Evolutionary conservation across 306 rosid species (phyloP).

Genomic region (Lagenaria siceraria): DNA sequence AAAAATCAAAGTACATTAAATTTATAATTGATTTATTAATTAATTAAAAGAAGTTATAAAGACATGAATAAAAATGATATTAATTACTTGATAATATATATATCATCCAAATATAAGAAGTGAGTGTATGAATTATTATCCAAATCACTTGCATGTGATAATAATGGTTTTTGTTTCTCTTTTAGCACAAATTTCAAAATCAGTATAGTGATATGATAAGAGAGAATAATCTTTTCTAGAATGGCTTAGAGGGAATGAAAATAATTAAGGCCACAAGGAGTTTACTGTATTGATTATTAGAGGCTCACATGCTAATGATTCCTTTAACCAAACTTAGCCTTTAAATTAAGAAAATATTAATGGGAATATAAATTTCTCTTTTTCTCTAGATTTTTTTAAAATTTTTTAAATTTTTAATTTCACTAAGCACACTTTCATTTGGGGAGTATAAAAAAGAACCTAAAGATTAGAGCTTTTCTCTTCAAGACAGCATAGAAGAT

Average conservation of each 20-base stretch:
- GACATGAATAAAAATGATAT: neutral
- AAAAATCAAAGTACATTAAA: constrained; percentile 9
- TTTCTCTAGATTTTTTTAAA: too few relatives aligned
- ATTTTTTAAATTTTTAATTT: constrained; percentile 1
- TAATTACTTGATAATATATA: constrained; percentile 7
- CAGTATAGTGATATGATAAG: constrained; percentile 22
- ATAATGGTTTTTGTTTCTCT: constrained; percentile 23
- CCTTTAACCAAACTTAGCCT: constrained; percentile 41
- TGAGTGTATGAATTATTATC: constrained; percentile 7
- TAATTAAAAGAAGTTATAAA: neutral
- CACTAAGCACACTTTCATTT: constrained; percentile 61
- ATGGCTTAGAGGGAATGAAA: constrained; percentile 10
- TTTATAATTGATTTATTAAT: constrained; percentile 16
- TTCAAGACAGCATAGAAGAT: constrained; percentile 52
- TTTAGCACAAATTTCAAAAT: constrained; percentile 22
- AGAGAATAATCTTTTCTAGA: constrained; percentile 9
- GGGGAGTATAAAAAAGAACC: constrained; percentile 51
- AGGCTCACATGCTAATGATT: constrained; percentile 59
- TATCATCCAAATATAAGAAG: neutral
- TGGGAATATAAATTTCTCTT: neutral
- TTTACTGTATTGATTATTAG: constrained; percentile 22
- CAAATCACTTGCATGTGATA: constrained; percentile 11
- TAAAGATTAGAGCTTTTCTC: constrained; percentile 26
- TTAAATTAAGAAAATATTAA: constrained; percentile 22
- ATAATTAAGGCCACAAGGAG: constrained; percentile 20